phyloP scores from a whole-genome alignment of 2,329 filamentous ascomycete genomes.

The Calonectria honghensis region DNA sequence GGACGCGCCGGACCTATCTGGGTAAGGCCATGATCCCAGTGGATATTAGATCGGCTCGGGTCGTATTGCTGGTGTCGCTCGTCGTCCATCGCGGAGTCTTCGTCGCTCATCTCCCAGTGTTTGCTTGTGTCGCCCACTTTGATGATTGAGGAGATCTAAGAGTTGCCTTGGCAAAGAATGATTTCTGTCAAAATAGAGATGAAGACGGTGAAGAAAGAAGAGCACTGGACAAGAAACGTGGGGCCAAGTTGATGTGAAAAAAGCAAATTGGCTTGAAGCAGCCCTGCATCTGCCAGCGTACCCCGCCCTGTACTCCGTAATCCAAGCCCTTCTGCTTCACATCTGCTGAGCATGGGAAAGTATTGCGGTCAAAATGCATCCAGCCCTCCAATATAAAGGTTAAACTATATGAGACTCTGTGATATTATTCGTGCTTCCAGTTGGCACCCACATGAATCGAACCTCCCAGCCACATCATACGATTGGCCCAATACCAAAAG shows the following conservation, averaged over 20 bases:
- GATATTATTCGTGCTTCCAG: neutral
- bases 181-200: neutral
- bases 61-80: neutral
- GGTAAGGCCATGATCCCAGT: neutral
- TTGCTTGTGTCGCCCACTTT: neutral
- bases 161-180: neutral
- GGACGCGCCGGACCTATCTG: neutral
- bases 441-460: neutral
- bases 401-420: neutral
- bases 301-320: conserved; percentile 9
- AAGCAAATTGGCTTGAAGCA: conserved; percentile 3
- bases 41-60: neutral
- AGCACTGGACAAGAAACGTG: neutral
- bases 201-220: neutral
- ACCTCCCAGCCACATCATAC: neutral
- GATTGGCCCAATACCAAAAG: neutral
- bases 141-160: neutral
- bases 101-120: too few relatives aligned
- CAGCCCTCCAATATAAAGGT: neutral
- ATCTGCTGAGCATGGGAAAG: neutral
- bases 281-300: conserved; percentile 12
- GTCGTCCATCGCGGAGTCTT: neutral
- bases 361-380: neutral
- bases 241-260: neutral
- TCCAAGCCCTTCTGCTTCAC: neutral